Evolutionary conservation across 345 rosid genomes (phyloP).

Genomic region (Citrus trifoliata): DNA sequence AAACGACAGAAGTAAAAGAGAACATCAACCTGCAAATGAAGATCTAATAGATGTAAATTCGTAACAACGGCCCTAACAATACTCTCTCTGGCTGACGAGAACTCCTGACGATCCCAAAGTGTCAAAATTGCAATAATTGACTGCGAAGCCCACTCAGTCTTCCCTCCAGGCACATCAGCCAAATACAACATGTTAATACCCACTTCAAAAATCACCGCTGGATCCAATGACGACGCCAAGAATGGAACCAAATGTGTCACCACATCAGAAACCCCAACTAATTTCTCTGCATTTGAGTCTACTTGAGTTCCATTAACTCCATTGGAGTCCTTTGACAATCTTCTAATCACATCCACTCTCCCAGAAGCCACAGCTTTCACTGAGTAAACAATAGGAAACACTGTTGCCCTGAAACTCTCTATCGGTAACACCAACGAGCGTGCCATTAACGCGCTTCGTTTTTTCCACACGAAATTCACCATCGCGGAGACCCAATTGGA

Average conservation of each 20-base stretch:
- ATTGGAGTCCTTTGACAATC: conserved; percentile 57
- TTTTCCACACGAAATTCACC: conserved; percentile 84
- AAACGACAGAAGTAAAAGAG: not conserved
- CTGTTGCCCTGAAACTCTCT: conserved; percentile 83
- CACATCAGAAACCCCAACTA: conserved; percentile 83
- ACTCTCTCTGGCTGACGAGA: conserved; percentile 97
- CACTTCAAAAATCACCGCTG: conserved; percentile 91
- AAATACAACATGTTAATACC: conserved; percentile 92
- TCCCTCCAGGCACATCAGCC: conserved; percentile 98
- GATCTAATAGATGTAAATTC: conserved; percentile 87
- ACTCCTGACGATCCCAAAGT: conserved; percentile 98
- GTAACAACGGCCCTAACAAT: conserved; percentile 95
- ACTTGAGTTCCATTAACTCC: conserved; percentile 39
- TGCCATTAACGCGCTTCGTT: conserved; percentile 72
- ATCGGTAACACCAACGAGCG: conserved; percentile 84
- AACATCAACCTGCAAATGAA: conserved; percentile 83
- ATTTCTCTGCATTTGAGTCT: conserved; percentile 79
- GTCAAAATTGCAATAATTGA: conserved; percentile 91
- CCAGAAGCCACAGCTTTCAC: conserved; percentile 94
- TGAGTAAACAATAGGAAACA: conserved; percentile 79
- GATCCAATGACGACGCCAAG: conserved; percentile 90
- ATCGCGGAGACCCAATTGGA: conserved; percentile 89
- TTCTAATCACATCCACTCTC: conserved; percentile 66
- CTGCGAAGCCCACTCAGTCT: conserved; percentile 97
- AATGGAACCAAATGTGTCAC: conserved; percentile 88